Evolutionary conservation across 345 rosid genomes (phyloP), one percentile per base, ranked within the genome.

Genomic region (Populus pruinosa): DNA sequence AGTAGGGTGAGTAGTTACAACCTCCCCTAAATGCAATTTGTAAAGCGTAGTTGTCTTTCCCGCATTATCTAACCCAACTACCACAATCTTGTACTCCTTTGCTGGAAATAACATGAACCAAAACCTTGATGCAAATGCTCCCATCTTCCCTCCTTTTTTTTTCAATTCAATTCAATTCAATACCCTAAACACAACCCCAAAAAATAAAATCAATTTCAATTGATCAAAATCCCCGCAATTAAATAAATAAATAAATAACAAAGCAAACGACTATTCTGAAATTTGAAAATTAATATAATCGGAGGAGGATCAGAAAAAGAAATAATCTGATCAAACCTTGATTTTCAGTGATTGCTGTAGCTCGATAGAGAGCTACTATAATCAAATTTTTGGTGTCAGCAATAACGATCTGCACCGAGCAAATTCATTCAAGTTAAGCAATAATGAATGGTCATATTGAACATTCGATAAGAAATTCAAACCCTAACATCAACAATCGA

Each of bases 21-120:
- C 99, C 83, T 96, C 99, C 6, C 98, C 99, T 23, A 96, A 80
- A 36, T 93, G 98, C 80, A 96, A 86, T 76, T 94, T 93, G 82
- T 94, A 96, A 87, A 96, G 97, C 73, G 98, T 93, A 27, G 98
- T 96, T 43, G 97, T 96, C 88, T 96, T 93, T 49, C 99, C 97
- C 1, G 99, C 98, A 86, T 93, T 92, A 82, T 96, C 99, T 81
- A 96, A 87, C 70, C 99, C 99, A 17, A 96, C 98, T 29, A 96
- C 98, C 67, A 93, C 94, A 55, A 96, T 96, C 92, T 96, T 96
- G 72, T 96, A 94, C 90, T 96, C 98, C 82, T 96, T 92, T 2
- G 94, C 97, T 8, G 99, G 97, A 79, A 94, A 96, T 83, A 93
- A 61, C 99, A 91, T 92, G 86, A 92, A 94, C 98, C 97, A 96